Evolutionary conservation across 768 basidiomycete species (phyloP), one percentile per base, ranked within the genome.

Genomic region (Leccinum rimulosum): DNA sequence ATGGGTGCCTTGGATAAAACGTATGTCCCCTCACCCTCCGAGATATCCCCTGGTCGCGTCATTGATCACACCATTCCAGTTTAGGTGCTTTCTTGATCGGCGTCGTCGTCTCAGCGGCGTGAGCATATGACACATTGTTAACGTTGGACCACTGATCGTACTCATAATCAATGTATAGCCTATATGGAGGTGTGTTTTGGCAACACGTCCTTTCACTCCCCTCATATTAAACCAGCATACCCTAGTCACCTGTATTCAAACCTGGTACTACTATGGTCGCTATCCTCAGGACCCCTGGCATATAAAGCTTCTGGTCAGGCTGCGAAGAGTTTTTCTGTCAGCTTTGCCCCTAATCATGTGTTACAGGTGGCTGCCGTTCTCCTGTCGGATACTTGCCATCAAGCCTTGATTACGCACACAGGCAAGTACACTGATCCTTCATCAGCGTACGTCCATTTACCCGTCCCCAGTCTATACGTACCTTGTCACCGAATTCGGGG

Each of bases 11-110:
- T 77, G 51, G 77, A 77, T 35, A 73, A 74, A 9, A 80, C 79
- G 78, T 80, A 60, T 38, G 75, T 70, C 9, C 36, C 10, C 27
- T 12, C n/a, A 15, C 8, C 45, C 36, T 38, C 9, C 12, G 12
- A 19, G 27, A 4, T 12, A 19, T 47, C 27, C 22, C 14, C 47
- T 43, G 36, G 17, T 51, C 19, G 45, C 27, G 6, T n/a, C 33
- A 28, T 19, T 57, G 45, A 68, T 49, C 45, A 31, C 56, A n/a
- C 27, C 36, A n/a, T 25, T 53, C 27, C 45, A 84, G 82, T 33
- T 65, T 84, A 50, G 84, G 84, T 7, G 84, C 82, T 54, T 78
- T 79, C 52, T 77, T 81, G 60, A 73, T 85, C 57, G 84, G 84
- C 7, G 76, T 84, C n/a, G 73, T 84, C 30, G 60, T 82, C 17